phyloP scores from a whole-genome alignment of 495 filamentous ascomycete species.

The Aspergillus sclerotioniger region DNA sequence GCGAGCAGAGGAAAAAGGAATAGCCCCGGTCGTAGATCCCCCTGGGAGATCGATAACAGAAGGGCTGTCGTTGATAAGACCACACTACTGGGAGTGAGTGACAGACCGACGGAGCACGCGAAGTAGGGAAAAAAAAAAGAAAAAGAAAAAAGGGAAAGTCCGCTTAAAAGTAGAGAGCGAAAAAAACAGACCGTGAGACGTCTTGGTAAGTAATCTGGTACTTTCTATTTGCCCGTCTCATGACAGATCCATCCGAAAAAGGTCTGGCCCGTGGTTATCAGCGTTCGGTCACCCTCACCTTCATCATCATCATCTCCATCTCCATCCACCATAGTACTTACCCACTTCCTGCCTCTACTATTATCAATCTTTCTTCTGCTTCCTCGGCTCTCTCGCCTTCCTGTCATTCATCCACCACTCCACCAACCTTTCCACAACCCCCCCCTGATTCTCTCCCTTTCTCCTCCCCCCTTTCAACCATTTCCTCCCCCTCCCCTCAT shows the following conservation, averaged over 20 bases:
- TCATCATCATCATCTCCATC: slow-evolving; percentile 9
- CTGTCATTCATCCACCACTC: slow-evolving; percentile 6
- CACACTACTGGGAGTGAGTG: slow-evolving; percentile 12
- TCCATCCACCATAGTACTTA: slow-evolving; percentile 16
- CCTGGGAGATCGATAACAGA: slow-evolving; percentile 26
- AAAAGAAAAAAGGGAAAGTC: slow-evolving; percentile 11
- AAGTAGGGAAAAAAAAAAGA: slow-evolving; percentile 1
- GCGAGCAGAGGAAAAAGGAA: slow-evolving; percentile 4
- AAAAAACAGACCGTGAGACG: neutral
- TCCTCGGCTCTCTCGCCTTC: slow-evolving; percentile 7
- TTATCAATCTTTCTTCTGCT: slow-evolving; percentile 1
- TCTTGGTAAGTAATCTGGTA: slow-evolving; percentile 7
- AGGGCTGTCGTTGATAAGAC: slow-evolving; percentile 19
- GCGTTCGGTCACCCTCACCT: neutral
- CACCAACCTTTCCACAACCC: neutral
- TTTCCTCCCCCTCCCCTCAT: slow-evolving; percentile 9
- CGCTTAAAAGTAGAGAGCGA: neutral
- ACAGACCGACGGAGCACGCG: neutral
- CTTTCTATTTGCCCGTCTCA: slow-evolving; percentile 1
- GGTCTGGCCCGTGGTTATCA: slow-evolving; percentile 25
- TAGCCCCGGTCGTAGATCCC: slow-evolving; percentile 23
- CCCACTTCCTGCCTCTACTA: slow-evolving; percentile 9
- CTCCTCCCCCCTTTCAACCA: neutral
- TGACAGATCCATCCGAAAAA: slow-evolving; percentile 1
- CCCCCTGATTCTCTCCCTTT: slow-evolving; percentile 1